phyloP scores from a whole-genome alignment of 306 rosid species.

The Cucurbita moschata region DNA sequence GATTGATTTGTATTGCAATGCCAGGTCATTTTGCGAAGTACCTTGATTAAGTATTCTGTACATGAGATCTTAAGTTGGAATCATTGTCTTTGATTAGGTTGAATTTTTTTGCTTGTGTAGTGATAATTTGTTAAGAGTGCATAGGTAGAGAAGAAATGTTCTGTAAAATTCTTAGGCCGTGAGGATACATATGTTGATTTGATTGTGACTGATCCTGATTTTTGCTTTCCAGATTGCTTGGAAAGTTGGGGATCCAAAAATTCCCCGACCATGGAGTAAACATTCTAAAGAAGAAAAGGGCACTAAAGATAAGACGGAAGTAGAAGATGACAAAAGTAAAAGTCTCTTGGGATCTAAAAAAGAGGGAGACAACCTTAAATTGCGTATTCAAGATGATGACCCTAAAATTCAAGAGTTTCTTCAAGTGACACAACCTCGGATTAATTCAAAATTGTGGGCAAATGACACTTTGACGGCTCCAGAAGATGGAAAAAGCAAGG shows the following conservation, averaged over 20 bases:
- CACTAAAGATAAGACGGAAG: constrained; percentile 16
- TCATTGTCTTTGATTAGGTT: background rate
- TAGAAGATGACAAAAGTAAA: background rate
- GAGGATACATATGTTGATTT: background rate
- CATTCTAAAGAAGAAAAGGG: constrained; percentile 33
- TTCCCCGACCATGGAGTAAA: constrained; percentile 83
- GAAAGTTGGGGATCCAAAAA: constrained; percentile 56
- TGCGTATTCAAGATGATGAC: constrained; percentile 27
- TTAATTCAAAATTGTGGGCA: constrained; percentile 69
- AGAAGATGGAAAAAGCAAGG: constrained; percentile 10
- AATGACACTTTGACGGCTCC: constrained; percentile 37
- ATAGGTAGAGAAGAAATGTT: background rate
- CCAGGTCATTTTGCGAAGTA: background rate
- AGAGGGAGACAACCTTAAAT: constrained; percentile 10
- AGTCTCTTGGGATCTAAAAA: constrained; percentile 16
- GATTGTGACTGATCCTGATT: background rate
- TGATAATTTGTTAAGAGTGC: background rate
- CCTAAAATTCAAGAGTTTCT: constrained; percentile 61
- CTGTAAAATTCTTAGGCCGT: background rate
- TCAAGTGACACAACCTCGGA: constrained; percentile 74
- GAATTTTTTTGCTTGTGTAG: background rate
- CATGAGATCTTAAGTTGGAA: background rate
- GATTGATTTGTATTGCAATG: background rate
- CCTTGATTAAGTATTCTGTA: background rate
- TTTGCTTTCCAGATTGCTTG: constrained; percentile 37